Percentiles rank a stretch among this genome's conserved stretches.
Conservation (phyloP, 2,329 filamentous ascomycete species). For the Penicillium occitanis region DNA sequence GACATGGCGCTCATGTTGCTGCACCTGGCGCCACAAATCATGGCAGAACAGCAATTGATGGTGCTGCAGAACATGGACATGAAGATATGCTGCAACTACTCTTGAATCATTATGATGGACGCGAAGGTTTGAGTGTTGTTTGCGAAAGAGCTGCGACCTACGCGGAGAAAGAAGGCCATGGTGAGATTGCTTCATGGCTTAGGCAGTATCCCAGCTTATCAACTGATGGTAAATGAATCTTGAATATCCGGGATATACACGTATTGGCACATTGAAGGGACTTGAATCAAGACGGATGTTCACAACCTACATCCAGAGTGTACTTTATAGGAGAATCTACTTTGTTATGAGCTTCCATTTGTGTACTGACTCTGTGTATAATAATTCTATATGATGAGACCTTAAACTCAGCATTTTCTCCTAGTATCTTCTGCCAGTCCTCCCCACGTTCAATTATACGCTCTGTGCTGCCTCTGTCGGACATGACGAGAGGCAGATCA, state of each 20-base stretch:
- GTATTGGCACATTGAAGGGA: not conserved
- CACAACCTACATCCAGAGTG: not conserved
- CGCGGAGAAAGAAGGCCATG: slow-evolving; percentile 7
- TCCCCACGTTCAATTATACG: not conserved
- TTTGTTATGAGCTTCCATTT: not conserved
- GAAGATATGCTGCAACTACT: slow-evolving; percentile 33
- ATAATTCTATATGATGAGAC: not conserved
- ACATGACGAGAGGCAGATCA: not conserved
- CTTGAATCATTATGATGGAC: slow-evolving; percentile 24
- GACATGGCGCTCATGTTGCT: slow-evolving; percentile 23
- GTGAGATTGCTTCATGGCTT: slow-evolving; percentile 22
- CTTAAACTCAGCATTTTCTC: not conserved
- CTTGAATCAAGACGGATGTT: not conserved
- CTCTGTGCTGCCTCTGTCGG: not conserved
- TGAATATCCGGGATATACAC: not conserved
- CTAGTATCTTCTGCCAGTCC: not conserved
- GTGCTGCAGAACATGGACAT: slow-evolving; percentile 30
- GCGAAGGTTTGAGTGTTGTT: slow-evolving; percentile 12
- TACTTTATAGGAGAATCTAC: not conserved
- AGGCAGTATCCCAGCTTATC: slow-evolving; percentile 19
- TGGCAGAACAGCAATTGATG: slow-evolving; percentile 30
- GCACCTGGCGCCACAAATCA: slow-evolving; percentile 16
- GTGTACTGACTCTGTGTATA: not conserved
- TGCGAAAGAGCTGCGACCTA: slow-evolving; percentile 4
- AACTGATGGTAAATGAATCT: not conserved